These are phyloP conservation scores for Filobasidium wieringae DNA, from an alignment of 768 basidiomycete genomes.

Conservation along the genomic window DNA sequence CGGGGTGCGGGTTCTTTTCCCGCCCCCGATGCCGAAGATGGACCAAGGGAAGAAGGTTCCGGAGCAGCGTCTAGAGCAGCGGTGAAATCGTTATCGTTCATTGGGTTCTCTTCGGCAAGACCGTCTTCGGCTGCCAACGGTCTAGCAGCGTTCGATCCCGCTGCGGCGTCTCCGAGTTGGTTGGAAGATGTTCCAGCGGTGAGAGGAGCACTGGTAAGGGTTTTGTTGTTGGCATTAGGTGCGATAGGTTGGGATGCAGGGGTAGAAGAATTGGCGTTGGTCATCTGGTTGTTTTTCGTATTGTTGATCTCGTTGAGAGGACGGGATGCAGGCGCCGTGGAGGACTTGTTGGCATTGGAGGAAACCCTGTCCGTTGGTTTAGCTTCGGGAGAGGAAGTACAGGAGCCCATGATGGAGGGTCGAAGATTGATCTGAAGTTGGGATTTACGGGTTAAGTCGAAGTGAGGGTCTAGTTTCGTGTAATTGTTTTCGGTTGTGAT, in stretches of 20 bases:
- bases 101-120: background rate
- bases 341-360: background rate
- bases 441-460: no score
- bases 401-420: conserved; percentile 28
- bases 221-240: conserved; percentile 8
- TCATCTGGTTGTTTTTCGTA: background rate
- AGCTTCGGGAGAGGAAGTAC: conserved; percentile 29
- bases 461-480: no score
- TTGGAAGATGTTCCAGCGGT: no score
- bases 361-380: background rate
- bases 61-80: background rate
- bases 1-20: background rate
- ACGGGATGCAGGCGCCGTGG: background rate
- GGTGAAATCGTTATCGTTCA: conserved; percentile 3
- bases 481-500: no score
- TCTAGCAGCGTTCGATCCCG: no score
- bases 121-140: background rate
- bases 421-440: no score
- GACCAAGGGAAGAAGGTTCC: background rate
- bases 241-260: conserved; percentile 9
- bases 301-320: background rate
- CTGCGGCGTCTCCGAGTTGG: no score
- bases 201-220: background rate
- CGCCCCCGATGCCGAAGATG: background rate
- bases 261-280: background rate